Percentiles rank a stretch among this genome's conserved stretches.
These are phyloP conservation scores for Gaillardinia entomophila DNA, from an alignment of 805 yeast species.

Conservation along the genomic window DNA sequence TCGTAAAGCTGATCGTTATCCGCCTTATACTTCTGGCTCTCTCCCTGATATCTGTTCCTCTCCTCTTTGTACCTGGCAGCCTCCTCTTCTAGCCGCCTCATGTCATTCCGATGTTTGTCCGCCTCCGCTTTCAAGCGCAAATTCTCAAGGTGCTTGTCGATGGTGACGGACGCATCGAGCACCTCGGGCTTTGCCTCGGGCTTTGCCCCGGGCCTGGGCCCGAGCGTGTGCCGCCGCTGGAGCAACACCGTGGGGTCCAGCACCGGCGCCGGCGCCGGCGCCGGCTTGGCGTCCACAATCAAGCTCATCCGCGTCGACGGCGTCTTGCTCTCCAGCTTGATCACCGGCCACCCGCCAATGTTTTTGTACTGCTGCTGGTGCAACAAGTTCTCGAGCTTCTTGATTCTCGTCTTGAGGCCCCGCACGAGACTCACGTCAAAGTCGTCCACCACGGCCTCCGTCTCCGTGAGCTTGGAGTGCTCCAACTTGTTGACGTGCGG, in stretches of 20 bases:
- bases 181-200: slow-evolving; percentile 8
- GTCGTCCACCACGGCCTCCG: slow-evolving; percentile 22
- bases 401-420: slow-evolving; percentile 68
- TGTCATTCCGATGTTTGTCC: slow-evolving; percentile 6
- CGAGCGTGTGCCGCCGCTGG: slow-evolving; percentile 8
- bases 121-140: slow-evolving; percentile 30
- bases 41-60: background rate
- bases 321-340: slow-evolving; percentile 2
- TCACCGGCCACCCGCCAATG: slow-evolving; percentile 41
- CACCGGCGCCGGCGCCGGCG: slow-evolving; percentile 4
- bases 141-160: slow-evolving; percentile 40
- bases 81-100: slow-evolving; percentile 5
- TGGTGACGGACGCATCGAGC: slow-evolving; percentile 30
- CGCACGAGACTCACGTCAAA: slow-evolving; percentile 37
- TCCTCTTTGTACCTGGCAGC: background rate
- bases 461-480: slow-evolving; percentile 4
- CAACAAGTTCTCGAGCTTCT: slow-evolving; percentile 67
- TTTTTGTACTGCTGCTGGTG: slow-evolving; percentile 67
- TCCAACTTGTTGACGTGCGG: slow-evolving; percentile 6
- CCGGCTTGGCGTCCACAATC: slow-evolving; percentile 8
- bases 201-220: background rate
- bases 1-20: too few relatives aligned
- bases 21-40: too few relatives aligned
- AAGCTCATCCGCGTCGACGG: slow-evolving; percentile 9
- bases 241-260: slow-evolving; percentile 27